Conservation (phyloP, 75 land plant genomes). For the Picea glauca region DNA sequence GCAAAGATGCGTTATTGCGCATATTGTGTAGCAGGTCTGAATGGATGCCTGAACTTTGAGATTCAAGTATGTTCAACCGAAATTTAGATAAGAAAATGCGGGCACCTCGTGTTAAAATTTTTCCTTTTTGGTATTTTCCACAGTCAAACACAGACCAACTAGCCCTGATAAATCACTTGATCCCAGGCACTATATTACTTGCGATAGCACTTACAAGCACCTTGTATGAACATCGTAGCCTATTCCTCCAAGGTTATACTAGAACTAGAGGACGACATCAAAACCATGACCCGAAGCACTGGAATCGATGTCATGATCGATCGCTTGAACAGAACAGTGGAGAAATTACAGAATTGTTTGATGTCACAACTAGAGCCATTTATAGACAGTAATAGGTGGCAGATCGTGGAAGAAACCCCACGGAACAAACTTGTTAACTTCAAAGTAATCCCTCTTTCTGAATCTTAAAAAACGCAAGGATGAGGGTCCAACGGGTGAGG, state of each 20-base stretch:
- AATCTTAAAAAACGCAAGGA: too few relatives aligned
- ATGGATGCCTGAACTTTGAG: slow-evolving; percentile 20
- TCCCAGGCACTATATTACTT: slow-evolving; percentile 24
- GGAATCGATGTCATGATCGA: slow-evolving; percentile 17
- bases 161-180: too few relatives aligned
- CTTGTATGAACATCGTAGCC: slow-evolving; percentile 32
- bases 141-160: too few relatives aligned
- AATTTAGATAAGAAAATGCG: neutral
- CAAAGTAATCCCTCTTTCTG: too few relatives aligned
- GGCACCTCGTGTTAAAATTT: neutral
- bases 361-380: slow-evolving; percentile 11
- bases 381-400: too few relatives aligned
- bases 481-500: too few relatives aligned
- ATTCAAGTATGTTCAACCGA: neutral
- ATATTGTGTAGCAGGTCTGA: slow-evolving; percentile 33
- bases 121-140: neutral
- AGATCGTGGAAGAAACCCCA: too few relatives aligned
- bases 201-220: slow-evolving; percentile 26
- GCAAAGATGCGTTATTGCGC: too few relatives aligned
- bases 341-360: slow-evolving; percentile 33
- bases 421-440: too few relatives aligned
- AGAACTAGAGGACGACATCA: slow-evolving; percentile 28
- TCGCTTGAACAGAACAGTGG: slow-evolving; percentile 35
- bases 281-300: slow-evolving; percentile 31
- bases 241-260: slow-evolving; percentile 27